These are phyloP conservation scores for Xylaria digitata DNA, from an alignment of 2,329 filamentous ascomycete genomes.

Conservation along the genomic window DNA sequence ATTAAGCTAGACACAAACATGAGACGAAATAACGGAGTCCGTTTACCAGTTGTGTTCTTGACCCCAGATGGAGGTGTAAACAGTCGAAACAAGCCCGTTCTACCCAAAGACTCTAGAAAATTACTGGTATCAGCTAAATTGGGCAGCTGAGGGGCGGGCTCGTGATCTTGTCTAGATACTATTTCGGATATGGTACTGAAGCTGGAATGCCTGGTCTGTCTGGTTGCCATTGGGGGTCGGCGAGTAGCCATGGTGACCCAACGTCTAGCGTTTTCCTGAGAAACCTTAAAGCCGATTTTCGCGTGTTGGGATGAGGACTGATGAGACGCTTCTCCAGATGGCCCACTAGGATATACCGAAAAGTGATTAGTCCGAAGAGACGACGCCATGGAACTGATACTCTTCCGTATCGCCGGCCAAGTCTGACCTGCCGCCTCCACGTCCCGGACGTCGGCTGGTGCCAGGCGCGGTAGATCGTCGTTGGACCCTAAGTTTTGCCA, in stretches of 20 bases:
- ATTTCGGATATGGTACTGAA: constrained; percentile 33
- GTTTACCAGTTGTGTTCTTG: constrained; percentile 29
- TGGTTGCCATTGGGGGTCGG: constrained; percentile 3
- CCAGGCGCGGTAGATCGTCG: constrained; percentile 17
- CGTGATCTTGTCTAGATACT: constrained; percentile 15
- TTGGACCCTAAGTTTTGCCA: constrained; percentile 22
- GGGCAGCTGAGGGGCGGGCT: constrained; percentile 40
- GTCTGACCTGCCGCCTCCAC: constrained; percentile 24
- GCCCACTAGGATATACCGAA: constrained; percentile 30
- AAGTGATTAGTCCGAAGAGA: constrained; percentile 37
- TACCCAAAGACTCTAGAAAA: constrained; percentile 33
- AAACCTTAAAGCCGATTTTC: constrained; percentile 1
- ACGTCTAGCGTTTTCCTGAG: constrained; percentile 21
- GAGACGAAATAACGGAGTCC: not conserved
- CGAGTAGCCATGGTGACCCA: constrained; percentile 28
- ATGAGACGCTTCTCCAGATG: constrained; percentile 9
- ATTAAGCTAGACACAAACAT: not conserved
- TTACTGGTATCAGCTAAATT: constrained; percentile 35
- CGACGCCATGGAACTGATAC: constrained; percentile 42
- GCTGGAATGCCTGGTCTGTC: constrained; percentile 34
- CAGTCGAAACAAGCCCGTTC: constrained; percentile 33
- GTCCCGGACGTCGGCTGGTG: constrained; percentile 11
- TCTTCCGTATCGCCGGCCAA: constrained; percentile 41
- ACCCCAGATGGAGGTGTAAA: constrained; percentile 23
- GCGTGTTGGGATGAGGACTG: constrained; percentile 15